Evolutionary conservation across 2,329 filamentous ascomycete species (phyloP).

Genomic region (Aspergillus hortae): DNA sequence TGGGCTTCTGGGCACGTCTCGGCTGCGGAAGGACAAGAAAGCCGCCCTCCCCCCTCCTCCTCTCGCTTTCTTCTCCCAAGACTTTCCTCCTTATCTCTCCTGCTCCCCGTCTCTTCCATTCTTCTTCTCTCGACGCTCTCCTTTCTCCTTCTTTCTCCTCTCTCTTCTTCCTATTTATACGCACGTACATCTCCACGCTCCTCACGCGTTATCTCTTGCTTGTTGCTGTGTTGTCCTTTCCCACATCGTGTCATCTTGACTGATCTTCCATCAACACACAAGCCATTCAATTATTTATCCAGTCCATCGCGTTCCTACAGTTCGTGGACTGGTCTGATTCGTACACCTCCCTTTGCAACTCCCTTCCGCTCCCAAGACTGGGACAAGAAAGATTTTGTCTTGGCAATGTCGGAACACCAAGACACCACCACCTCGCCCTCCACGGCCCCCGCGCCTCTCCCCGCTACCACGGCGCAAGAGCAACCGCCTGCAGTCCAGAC

Average conservation of each 20-base stretch:
- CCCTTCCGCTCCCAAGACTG: constrained; percentile 29
- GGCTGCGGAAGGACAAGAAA: constrained; percentile 21
- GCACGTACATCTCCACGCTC: background rate
- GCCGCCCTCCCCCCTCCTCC: constrained; percentile 15
- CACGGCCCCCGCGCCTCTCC: constrained; percentile 18
- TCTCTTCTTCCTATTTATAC: constrained; percentile 7
- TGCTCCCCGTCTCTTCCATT: constrained; percentile 7
- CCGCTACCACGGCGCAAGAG: constrained; percentile 23
- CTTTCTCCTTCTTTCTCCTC: constrained; percentile 6
- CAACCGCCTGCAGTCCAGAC: constrained; percentile 16
- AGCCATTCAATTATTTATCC: background rate
- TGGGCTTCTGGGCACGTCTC: constrained; percentile 39
- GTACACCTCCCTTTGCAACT: background rate
- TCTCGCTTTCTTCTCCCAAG: constrained; percentile 11
- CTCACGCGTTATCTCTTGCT: background rate
- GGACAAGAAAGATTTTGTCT: constrained; percentile 32
- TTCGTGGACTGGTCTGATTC: no score
- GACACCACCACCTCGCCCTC: constrained; percentile 25
- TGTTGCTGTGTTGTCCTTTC: background rate
- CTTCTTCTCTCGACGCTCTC: constrained; percentile 12
- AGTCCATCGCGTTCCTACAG: no score
- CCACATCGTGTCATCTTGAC: background rate
- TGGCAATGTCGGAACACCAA: constrained; percentile 42
- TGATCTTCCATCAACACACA: background rate
- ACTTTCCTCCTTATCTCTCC: constrained; percentile 9